Conservation (phyloP, 495 filamentous ascomycete genomes). For the Parathielavia appendiculata region DNA sequence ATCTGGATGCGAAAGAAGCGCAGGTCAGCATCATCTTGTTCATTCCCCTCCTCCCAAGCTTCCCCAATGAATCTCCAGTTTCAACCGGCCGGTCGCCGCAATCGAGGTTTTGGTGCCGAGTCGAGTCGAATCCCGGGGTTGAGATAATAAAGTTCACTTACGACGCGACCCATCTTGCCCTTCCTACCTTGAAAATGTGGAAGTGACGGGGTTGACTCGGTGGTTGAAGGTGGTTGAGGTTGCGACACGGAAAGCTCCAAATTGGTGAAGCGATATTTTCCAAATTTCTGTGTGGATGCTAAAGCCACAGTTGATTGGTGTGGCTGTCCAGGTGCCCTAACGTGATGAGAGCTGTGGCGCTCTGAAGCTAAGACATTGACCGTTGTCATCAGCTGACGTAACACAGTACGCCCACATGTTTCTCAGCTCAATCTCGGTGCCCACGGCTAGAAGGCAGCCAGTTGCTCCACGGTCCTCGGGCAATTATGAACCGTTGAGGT, state of each 20-base stretch:
- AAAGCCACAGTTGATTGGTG: conserved; percentile 28
- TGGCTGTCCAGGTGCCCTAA: conserved; percentile 31
- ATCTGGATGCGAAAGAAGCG: conserved; percentile 49
- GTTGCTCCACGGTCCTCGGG: too few relatives aligned
- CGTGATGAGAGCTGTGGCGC: conserved; percentile 24
- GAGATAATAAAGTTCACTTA: conserved; percentile 33
- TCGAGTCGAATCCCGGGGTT: conserved; percentile 20
- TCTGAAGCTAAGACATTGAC: not conserved
- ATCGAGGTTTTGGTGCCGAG: conserved; percentile 17
- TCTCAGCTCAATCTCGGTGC: too few relatives aligned
- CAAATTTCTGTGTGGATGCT: conserved; percentile 38
- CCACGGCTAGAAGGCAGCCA: too few relatives aligned
- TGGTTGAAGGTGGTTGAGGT: conserved; percentile 29
- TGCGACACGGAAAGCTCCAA: conserved; percentile 31
- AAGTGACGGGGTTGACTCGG: conserved; percentile 33
- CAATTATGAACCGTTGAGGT: too few relatives aligned
- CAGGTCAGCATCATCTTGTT: conserved; percentile 23
- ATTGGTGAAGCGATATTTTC: conserved; percentile 32
- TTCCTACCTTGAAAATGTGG: conserved; percentile 32
- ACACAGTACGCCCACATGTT: too few relatives aligned
- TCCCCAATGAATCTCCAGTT: not conserved
- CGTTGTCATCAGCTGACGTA: conserved; percentile 11
- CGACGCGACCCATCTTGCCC: conserved; percentile 50
- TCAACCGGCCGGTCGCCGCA: conserved; percentile 20
- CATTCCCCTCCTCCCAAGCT: conserved; percentile 2